These are phyloP conservation scores for Nitzschia palea DNA, from an alignment of 108 stramenopile species.

Conservation along the genomic window DNA sequence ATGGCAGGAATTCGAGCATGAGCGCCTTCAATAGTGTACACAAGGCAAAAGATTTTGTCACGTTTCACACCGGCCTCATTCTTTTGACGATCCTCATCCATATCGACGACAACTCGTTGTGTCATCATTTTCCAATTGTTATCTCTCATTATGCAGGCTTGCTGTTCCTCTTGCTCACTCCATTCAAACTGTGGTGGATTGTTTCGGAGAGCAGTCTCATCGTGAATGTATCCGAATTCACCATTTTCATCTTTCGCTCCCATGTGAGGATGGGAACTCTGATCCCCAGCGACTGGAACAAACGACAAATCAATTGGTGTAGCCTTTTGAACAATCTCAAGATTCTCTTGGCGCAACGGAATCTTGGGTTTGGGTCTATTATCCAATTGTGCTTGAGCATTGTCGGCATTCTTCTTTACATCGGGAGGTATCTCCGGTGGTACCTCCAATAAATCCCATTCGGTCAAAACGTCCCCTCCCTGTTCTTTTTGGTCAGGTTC, in stretches of 20 bases:
- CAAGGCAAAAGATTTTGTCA: conserved; percentile 83
- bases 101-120: conserved; percentile 70
- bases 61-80: conserved; percentile 56
- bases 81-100: conserved; percentile 57
- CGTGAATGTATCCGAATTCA: conserved; percentile 77
- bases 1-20: conserved; percentile 72
- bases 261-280: conserved; percentile 75
- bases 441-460: too few species aligned
- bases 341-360: conserved; percentile 50
- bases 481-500: too few species aligned
- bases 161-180: conserved; percentile 22
- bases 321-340: conserved; percentile 69
- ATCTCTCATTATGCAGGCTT: conserved; percentile 52
- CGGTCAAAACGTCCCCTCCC: too few species aligned
- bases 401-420: not conserved
- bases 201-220: conserved; percentile 67
- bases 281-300: conserved; percentile 62
- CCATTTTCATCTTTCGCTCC: conserved; percentile 79
- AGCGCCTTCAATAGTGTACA: conserved; percentile 76
- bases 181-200: conserved; percentile 70
- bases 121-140: conserved; percentile 74
- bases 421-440: not conserved
- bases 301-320: conserved; percentile 60
- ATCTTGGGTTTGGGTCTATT: conserved; percentile 53
- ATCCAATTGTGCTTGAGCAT: not conserved